Conservation (phyloP, 169 alveolate genomes). For the Plasmodium blacklocki region DNA sequence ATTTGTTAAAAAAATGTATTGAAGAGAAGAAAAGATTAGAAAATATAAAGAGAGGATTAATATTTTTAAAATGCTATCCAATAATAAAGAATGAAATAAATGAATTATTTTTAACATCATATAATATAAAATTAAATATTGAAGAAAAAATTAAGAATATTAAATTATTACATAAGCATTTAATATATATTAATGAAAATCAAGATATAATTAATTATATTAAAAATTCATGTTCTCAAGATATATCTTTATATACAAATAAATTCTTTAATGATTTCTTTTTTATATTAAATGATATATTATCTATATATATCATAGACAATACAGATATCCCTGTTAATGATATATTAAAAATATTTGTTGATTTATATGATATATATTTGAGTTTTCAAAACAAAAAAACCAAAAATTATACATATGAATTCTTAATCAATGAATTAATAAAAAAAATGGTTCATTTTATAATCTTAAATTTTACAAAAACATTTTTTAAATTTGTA, state of each 20-base stretch:
- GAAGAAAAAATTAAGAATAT: slow-evolving; percentile 45
- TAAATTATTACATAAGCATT: slow-evolving; percentile 6
- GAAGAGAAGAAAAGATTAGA: slow-evolving; percentile 36
- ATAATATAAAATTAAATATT: slow-evolving; percentile 9
- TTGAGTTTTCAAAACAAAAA: slow-evolving; percentile 7
- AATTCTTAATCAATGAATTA: slow-evolving; percentile 13
- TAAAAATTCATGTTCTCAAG: slow-evolving; percentile 3
- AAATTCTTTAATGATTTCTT: slow-evolving; percentile 51
- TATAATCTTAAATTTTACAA: slow-evolving; percentile 14
- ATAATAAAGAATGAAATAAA: slow-evolving; percentile 27
- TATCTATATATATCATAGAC: slow-evolving; percentile 14
- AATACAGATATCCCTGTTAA: not conserved
- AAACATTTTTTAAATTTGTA: slow-evolving; percentile 44
- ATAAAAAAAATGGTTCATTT: slow-evolving; percentile 21
- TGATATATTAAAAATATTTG: slow-evolving; percentile 12
- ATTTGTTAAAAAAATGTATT: slow-evolving; percentile 26
- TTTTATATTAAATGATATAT: slow-evolving; percentile 22
- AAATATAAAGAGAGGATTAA: slow-evolving; percentile 28
- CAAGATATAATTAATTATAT: slow-evolving; percentile 46
- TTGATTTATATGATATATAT: not conserved
- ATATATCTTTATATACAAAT: slow-evolving; percentile 23
- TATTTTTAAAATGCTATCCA: slow-evolving; percentile 28
- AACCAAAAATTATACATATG: not conserved
- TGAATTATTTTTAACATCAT: slow-evolving; percentile 16
- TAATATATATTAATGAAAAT: slow-evolving; percentile 58